Conservation (phyloP, 1,284 basidiomycete species). For the Ceratobasidium sp. region DNA sequence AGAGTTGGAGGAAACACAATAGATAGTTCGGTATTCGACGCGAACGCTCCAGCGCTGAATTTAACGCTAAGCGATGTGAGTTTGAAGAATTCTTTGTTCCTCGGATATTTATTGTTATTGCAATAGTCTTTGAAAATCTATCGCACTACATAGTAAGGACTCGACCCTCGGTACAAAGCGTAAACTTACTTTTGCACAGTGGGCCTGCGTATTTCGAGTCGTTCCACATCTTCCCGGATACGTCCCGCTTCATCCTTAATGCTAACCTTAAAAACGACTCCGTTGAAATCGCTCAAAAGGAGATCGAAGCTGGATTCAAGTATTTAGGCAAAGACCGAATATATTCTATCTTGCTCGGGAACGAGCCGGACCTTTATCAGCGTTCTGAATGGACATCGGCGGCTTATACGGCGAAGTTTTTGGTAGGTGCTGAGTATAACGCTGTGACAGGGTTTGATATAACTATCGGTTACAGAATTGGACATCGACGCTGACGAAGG, state of each 20-base stretch:
- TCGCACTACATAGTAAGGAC: conserved; percentile 55
- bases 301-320: conserved; percentile 56
- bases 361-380: conserved; percentile 59
- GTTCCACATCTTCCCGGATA: conserved; percentile 55
- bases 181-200: conserved; percentile 47
- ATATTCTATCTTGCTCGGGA: conserved; percentile 57
- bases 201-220: conserved; percentile 58
- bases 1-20: conserved; percentile 59
- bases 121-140: conserved; percentile 58
- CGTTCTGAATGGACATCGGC: conserved; percentile 56
- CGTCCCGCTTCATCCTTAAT: conserved; percentile 55
- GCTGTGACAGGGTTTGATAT: neutral
- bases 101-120: neutral
- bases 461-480: conserved; percentile 53
- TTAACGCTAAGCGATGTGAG: conserved; percentile 55
- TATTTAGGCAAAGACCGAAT: conserved; percentile 57
- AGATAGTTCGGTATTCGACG: conserved; percentile 58
- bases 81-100: neutral
- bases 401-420: conserved; percentile 57
- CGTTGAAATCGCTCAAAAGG: conserved; percentile 55
- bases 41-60: conserved; percentile 54
- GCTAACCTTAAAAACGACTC: conserved; percentile 60
- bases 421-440: conserved; percentile 51
- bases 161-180: neutral
- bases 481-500: conserved; percentile 55